phyloP scores from a whole-genome alignment of 225 moss, liverwort and hornwort species.

The Pleurozium schreberi region DNA sequence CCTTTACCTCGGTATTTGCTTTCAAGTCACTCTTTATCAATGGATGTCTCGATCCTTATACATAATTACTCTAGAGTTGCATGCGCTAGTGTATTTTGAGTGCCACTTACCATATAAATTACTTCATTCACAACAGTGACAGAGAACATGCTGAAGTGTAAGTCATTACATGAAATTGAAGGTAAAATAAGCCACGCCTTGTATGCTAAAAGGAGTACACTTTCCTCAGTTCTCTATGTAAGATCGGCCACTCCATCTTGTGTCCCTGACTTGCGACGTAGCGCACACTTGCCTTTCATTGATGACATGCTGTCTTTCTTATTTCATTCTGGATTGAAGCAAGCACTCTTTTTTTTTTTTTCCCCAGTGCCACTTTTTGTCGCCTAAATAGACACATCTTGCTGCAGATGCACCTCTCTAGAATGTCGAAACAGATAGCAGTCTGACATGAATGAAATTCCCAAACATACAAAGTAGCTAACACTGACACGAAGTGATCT shows the following conservation, averaged over 20 bases:
- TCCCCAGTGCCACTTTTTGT: no score
- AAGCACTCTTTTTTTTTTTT: not conserved
- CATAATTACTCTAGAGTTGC: not conserved
- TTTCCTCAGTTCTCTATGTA: not conserved
- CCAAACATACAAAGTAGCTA: not conserved
- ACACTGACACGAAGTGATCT: not conserved
- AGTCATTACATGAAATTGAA: not conserved
- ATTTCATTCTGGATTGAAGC: not conserved
- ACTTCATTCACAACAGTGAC: not conserved
- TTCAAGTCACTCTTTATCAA: not conserved
- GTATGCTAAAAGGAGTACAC: not conserved
- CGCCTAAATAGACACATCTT: no score
- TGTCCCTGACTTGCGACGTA: no score
- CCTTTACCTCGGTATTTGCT: not conserved
- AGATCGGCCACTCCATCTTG: not conserved
- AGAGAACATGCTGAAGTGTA: not conserved
- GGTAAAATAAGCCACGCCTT: not conserved
- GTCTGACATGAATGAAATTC: not conserved
- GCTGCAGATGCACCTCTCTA: no score
- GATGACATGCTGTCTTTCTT: not conserved
- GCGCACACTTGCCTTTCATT: no score
- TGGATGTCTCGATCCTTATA: no score
- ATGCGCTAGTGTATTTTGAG: not conserved
- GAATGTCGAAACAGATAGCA: no score
- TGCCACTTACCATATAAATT: not conserved